Conservation (phyloP, 2,329 filamentous ascomycete species). For the Aaosphaeria arxii region DNA sequence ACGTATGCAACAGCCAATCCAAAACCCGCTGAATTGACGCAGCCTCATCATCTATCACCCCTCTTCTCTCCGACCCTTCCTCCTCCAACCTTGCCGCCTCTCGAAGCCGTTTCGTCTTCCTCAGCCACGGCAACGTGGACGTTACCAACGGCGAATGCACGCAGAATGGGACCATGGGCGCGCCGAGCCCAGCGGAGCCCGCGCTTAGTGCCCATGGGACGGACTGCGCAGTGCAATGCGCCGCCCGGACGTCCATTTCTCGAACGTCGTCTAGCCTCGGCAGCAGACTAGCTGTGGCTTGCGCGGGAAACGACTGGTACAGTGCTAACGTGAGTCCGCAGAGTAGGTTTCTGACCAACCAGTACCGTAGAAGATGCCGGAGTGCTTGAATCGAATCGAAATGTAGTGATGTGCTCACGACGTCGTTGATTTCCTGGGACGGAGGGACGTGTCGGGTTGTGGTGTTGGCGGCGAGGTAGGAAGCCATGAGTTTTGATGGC, state of each 20-base stretch:
- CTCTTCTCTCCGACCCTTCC: too few species aligned
- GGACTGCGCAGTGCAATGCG: constrained; percentile 2
- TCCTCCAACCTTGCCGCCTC: too few species aligned
- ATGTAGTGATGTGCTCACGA: background rate
- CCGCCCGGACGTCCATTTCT: constrained; percentile 1
- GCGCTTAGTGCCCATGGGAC: background rate
- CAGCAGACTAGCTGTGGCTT: background rate
- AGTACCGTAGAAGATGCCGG: constrained; percentile 3
- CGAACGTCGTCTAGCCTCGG: background rate
- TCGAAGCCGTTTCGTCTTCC: too few species aligned
- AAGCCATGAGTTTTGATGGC: background rate
- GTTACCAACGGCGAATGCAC: too few species aligned
- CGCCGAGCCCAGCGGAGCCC: too few species aligned
- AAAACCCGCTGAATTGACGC: too few species aligned
- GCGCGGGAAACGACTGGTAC: constrained; percentile 1
- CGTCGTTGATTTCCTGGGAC: background rate
- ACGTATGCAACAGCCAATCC: too few species aligned
- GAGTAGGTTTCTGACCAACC: constrained; percentile 1
- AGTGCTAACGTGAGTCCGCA: constrained; percentile 2
- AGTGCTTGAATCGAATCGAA: constrained; percentile 3
- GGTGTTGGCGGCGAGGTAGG: background rate
- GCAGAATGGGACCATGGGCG: too few species aligned
- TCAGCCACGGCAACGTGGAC: too few species aligned
- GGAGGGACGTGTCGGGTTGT: background rate
- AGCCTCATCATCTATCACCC: too few species aligned